Percentiles rank a stretch among this genome's conserved stretches.
Evolutionary conservation across 495 filamentous ascomycete genomes (phyloP).

Genomic region (Chaetomium tenue): DNA sequence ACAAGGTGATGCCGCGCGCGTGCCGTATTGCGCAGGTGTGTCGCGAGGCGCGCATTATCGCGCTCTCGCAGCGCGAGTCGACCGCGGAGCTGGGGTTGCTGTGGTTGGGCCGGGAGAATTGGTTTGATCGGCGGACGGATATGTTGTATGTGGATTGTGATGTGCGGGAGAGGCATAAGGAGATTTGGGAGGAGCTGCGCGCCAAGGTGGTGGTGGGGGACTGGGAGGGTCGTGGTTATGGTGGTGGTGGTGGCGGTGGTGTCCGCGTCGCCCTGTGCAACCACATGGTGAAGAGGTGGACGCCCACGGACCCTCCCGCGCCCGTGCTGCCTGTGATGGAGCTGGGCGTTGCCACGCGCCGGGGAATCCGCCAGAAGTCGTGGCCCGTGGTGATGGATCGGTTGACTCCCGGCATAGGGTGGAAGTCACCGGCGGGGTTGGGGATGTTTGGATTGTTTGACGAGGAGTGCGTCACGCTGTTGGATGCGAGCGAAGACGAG

Average conservation of each 20-base stretch:
- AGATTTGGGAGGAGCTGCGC: conserved; percentile 2
- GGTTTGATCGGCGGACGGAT: neutral
- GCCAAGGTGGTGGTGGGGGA: neutral
- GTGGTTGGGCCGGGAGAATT: neutral
- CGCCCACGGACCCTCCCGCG: too few species aligned
- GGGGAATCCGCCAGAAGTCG: neutral
- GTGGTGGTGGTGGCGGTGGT: too few species aligned
- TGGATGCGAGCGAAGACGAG: neutral
- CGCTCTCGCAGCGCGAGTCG: neutral
- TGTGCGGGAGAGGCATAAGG: neutral
- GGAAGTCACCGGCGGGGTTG: neutral
- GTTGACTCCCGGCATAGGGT: neutral
- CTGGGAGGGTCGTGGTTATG: neutral
- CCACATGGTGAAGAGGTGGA: neutral
- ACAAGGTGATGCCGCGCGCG: neutral
- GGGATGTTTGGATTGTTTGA: neutral
- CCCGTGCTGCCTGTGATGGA: neutral
- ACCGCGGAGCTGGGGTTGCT: neutral
- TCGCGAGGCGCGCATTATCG: conserved; percentile 1
- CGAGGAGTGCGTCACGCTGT: neutral
- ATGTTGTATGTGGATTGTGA: conserved; percentile 9
- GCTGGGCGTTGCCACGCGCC: neutral
- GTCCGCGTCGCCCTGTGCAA: neutral
- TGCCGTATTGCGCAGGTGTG: neutral
- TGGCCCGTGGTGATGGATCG: neutral